Percentiles rank a stretch among this genome's conserved stretches.
These are phyloP conservation scores for Claviceps fusiformis DNA, from an alignment of 2,329 filamentous ascomycete genomes.

Conservation along the genomic window DNA sequence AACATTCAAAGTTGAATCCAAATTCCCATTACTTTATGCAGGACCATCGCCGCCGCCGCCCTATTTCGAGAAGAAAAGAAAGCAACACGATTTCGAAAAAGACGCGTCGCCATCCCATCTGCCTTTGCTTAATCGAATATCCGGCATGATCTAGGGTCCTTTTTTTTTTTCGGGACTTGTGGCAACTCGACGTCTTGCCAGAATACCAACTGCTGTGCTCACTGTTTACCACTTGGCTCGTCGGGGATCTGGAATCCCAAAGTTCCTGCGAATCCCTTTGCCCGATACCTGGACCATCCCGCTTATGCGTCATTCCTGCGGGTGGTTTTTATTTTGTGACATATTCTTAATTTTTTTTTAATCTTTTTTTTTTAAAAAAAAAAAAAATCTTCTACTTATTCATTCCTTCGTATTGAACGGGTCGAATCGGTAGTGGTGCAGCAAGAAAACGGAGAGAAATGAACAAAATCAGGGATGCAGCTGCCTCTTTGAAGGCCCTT, in stretches of 20 bases:
- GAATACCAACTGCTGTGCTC: not conserved
- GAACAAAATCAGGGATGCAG: slow-evolving; percentile 2
- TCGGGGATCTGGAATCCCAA: not conserved
- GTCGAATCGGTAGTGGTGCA: not conserved
- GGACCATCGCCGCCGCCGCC: no score
- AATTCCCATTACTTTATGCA: no score
- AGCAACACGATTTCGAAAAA: not conserved
- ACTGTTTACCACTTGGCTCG: not conserved
- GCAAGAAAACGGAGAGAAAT: not conserved
- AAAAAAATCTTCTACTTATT: not conserved
- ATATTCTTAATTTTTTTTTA: not conserved
- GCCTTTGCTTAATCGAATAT: not conserved
- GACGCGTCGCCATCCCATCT: not conserved
- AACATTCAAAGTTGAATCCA: no score
- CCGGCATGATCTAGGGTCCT: not conserved
- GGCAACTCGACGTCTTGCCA: not conserved
- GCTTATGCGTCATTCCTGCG: no score
- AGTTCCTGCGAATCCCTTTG: not conserved
- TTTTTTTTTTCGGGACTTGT: not conserved
- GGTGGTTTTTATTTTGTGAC: not conserved
- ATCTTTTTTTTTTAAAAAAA: no score
- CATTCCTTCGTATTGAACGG: not conserved
- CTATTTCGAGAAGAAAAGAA: no score
- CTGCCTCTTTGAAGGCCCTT: slow-evolving; percentile 9
- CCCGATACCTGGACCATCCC: no score